Evolutionary conservation across 768 basidiomycete species (phyloP).

Genomic region (Tylopilus rubrobrunneus): DNA sequence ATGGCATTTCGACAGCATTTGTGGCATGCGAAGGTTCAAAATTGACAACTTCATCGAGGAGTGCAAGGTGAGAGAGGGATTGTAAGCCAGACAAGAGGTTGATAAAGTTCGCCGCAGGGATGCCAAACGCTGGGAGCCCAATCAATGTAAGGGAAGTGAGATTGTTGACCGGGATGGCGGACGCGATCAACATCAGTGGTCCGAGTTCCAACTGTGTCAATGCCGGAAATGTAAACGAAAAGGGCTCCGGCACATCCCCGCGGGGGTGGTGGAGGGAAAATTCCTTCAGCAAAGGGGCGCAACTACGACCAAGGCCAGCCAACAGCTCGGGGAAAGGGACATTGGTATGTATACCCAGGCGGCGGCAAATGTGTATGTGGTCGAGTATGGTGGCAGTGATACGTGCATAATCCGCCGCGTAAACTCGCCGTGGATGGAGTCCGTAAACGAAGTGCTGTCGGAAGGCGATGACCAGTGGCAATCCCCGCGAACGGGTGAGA

Average conservation of each 20-base stretch:
- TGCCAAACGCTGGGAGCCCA: slow-evolving; percentile 20
- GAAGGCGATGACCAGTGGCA: slow-evolving; percentile 22
- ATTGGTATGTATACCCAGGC: slow-evolving; percentile 25
- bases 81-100: slow-evolving; percentile 20
- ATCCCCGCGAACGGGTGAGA: slow-evolving; percentile 24
- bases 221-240: slow-evolving; percentile 19
- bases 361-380: slow-evolving; percentile 25
- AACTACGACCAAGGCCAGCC: slow-evolving; percentile 17
- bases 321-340: slow-evolving; percentile 23
- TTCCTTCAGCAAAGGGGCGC: slow-evolving; percentile 26
- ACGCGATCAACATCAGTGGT: slow-evolving; percentile 14
- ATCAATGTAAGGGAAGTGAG: slow-evolving; percentile 24
- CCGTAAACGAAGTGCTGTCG: slow-evolving; percentile 20
- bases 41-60: slow-evolving; percentile 27
- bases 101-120: slow-evolving; percentile 20
- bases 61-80: slow-evolving; percentile 21
- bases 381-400: slow-evolving; percentile 23
- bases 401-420: slow-evolving; percentile 20
- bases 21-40: slow-evolving; percentile 16
- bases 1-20: slow-evolving; percentile 14
- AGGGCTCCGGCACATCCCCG: slow-evolving; percentile 4
- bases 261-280: slow-evolving; percentile 23
- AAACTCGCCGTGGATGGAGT: slow-evolving; percentile 16
- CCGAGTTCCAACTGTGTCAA: slow-evolving; percentile 23
- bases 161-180: slow-evolving; percentile 13